Base-by-base conservation (phyloP, 2,329 filamentous ascomycete genomes). In the Allantophomopsis lycopodina region DNA sequence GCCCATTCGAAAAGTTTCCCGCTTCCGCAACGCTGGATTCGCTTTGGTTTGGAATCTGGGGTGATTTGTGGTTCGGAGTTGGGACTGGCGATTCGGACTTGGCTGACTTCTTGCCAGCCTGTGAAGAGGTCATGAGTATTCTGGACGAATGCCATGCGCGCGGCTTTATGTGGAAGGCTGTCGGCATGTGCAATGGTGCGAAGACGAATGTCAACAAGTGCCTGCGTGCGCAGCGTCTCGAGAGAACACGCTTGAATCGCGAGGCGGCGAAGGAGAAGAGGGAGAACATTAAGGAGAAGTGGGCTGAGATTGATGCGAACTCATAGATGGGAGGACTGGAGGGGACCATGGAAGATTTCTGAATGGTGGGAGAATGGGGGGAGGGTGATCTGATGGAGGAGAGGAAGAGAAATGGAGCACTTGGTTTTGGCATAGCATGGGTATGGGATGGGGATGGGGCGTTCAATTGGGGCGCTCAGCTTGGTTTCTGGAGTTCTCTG, bases 101-200 rank as follows among this genome's bases (percentile, higher is more conserved):
- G 7, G n/a, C 33, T 41, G 40, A 36, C 32, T 37, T 32, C 35
- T 39, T 45, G 35, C 42, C 54, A 98, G 91, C 82, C 55, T 98
- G 91, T 72, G 85, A 89, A 61, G 87, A 94, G 50, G 76, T 98
- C 59, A 94, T 96, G 77, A 79, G 70, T 38, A 83, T 84, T 36
- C 84, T 98, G 50, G 91, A 96, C 55, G 86, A 95, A 66, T 98
- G 91, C 65, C 91, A 98, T 57, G 83, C 84, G 23, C 74, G 73
- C 43, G 91, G 91, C 40, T 98, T 98, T 63, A 63, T 98, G 42
- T 88, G 83, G 75, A 95, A 94, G 62, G 79, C 84, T 2, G 65
- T 85, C 45, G 91, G 91, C 41, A 85, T 83, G 68, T 98, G 91
- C 73, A 96, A 86, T 60, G 73, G 79, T 32, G 73, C 82, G 46